Base-by-base conservation (phyloP, 768 basidiomycete genomes). In the Boletus patriciae region DNA sequence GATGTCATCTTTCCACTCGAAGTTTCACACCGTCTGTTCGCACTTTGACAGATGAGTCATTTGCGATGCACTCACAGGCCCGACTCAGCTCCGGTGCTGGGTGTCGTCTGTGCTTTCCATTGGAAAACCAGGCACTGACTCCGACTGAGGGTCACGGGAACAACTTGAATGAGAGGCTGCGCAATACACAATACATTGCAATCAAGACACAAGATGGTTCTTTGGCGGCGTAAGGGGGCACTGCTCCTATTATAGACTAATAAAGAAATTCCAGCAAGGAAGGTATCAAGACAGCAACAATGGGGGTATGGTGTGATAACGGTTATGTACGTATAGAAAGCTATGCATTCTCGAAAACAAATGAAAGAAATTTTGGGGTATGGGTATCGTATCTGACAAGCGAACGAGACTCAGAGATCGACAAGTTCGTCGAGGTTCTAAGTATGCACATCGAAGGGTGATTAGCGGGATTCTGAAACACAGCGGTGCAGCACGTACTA, bases 351-450 rank as follows among this genome's bases (percentile, higher is more conserved):
- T 38, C 8, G 18, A 49, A 47, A 31, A 11, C 41, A 19, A 46
- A 11, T 6, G 25, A 34, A 44, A 34, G 15, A 3, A 25, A 15
- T 36, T 31, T 1, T 31, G 29, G 29, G 29, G 9, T 31, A 29
- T 29, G 29, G 29, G 29, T 31, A 27, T 27, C n/a, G 7, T 27
- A 31, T 31, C 11, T n/a, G 36, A 23, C 3, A 21, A 8, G 4
- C 16, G 13, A 25, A 29, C 7, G 3, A 25, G 6, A 13, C 7
- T 63, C 42, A 69, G n/a, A 69, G 52, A 33, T 69, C 61, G 53
- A 69, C 43, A 0, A 36, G 37, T 21, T 69, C 68, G 25, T 68
- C 57, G 6, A 69, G 66, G 40, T 69, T 54, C 68, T 69, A 25
- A 21, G 23, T 11, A 16, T 44, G 42, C 15, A 11, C 15, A 37